Base-by-base conservation (phyloP, 768 basidiomycete species). In the Leccinum olivaceopallidum region DNA sequence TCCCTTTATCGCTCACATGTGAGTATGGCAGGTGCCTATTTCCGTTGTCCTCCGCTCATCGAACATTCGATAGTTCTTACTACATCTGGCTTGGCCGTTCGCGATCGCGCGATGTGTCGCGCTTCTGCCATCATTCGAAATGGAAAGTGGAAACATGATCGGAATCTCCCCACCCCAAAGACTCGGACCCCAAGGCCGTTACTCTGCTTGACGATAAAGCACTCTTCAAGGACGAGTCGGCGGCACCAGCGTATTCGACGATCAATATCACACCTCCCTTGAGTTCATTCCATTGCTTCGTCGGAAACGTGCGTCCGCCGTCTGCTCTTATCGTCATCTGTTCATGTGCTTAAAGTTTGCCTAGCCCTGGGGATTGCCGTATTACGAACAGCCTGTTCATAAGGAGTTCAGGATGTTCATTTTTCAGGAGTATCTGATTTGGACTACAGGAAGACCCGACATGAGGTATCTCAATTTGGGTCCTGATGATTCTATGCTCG, bases 401-500 rank as follows among this genome's bases (percentile, higher is more conserved):
- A 82, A 85, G 65, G 84, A 89, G 48, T 86, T 85, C 56, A 73
- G 83, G 61, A 83, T 82, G 4, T 86, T 84, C 7, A 18, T 57
- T 22, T 55, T 34, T 3, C 18, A 5, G 12, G 14, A 16, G 14
- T 20, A 34, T 32, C 63, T 65, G 22, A 61, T 37, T 47, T 48
- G 60, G 55, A 57, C 36, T 34, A 2, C 49, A 83, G 84, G 90
- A 92, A 71, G 90, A 92, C 68, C 90, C 90, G 90, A 92, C 69
- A 84, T 92, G 80, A 79, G 80, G 63, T 78, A 83, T 65, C 75
- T 92, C 7, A 68, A 84, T 14, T 72, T 92, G 59, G 80, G 81
- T 20, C 71, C 74, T 37, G 79, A 86, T 12, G 90, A 92, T 73
- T 80, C 84, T 1, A 80, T 91, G 69, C 79, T 92, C 16, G 84